Evolutionary conservation across 2,329 filamentous ascomycete genomes (phyloP).

Genomic region (Helminthosporium solani): DNA sequence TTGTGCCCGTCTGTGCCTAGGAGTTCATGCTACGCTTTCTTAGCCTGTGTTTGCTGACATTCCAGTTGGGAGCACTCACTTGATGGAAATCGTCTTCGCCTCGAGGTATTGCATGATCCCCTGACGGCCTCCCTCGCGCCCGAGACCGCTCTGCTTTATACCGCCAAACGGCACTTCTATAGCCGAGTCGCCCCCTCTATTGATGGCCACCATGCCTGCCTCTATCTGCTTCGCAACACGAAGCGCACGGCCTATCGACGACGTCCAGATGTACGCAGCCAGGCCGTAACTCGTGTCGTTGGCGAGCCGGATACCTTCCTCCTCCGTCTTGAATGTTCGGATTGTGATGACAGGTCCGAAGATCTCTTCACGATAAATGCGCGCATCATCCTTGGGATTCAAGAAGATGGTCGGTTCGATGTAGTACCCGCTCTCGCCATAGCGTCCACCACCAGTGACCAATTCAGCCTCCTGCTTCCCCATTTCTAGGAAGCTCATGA

Average conservation of each 20-base stretch:
- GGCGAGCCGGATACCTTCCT: conserved; percentile 33
- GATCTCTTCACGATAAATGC: conserved; percentile 36
- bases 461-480: conserved; percentile 30
- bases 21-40: not conserved
- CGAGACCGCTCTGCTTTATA: conserved; percentile 35
- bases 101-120: conserved; percentile 38
- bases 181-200: conserved; percentile 19
- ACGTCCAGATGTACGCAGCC: conserved; percentile 28
- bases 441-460: conserved; percentile 26
- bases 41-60: not conserved
- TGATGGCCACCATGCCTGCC: conserved; percentile 36
- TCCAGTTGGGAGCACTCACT: conserved; percentile 1
- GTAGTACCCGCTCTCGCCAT: conserved; percentile 29
- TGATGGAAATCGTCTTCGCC: conserved; percentile 34
- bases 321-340: conserved; percentile 36
- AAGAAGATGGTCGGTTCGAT: conserved; percentile 37
- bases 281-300: conserved; percentile 36
- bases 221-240: conserved; percentile 32
- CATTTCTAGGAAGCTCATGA: conserved; percentile 23
- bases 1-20: not conserved
- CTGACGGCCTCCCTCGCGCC: conserved; percentile 30
- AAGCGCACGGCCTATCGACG: conserved; percentile 27
- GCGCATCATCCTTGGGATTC: conserved; percentile 26
- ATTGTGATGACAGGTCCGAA: conserved; percentile 35
- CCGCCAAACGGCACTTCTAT: conserved; percentile 35